Conservation (phyloP, 805 yeast species). For the Metschnikowia baotianmanensis region DNA sequence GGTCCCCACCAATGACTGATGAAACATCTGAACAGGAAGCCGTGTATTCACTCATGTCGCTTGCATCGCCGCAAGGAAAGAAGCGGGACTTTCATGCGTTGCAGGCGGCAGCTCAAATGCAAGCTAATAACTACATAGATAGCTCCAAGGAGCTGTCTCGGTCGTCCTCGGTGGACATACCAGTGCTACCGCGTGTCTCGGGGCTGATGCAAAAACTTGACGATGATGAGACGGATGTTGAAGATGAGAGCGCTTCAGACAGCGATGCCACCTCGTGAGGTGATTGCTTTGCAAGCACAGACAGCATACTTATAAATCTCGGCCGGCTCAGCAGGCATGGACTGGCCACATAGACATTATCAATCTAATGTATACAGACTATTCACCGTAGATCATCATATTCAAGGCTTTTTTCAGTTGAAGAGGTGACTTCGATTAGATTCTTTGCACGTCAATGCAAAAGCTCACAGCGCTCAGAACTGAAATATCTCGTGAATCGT, state of each 20-base stretch:
- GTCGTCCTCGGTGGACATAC: conserved; percentile 24
- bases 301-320: too few relatives aligned
- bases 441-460: too few relatives aligned
- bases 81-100: conserved; percentile 30
- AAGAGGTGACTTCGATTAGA: too few relatives aligned
- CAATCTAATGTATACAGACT: background rate
- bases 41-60: conserved; percentile 51
- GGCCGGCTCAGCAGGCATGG: conserved; percentile 12
- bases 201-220: conserved; percentile 25
- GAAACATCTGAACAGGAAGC: conserved; percentile 51
- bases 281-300: too few relatives aligned
- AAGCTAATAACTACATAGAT: background rate
- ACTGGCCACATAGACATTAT: conserved; percentile 8
- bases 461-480: too few relatives aligned
- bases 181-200: conserved; percentile 30
- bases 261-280: conserved; percentile 16
- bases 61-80: conserved; percentile 48
- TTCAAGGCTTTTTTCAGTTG: too few relatives aligned
- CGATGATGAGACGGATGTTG: conserved; percentile 37
- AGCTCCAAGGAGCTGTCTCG: conserved; percentile 24
- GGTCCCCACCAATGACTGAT: conserved; percentile 15
- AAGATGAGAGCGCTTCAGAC: conserved; percentile 28
- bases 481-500: too few relatives aligned
- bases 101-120: conserved; percentile 7
- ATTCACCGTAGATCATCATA: background rate